Evolutionary conservation across 75 land plant genomes (phyloP), one percentile per base, ranked within the genome.

Genomic region (Azolla pinnata): DNA sequence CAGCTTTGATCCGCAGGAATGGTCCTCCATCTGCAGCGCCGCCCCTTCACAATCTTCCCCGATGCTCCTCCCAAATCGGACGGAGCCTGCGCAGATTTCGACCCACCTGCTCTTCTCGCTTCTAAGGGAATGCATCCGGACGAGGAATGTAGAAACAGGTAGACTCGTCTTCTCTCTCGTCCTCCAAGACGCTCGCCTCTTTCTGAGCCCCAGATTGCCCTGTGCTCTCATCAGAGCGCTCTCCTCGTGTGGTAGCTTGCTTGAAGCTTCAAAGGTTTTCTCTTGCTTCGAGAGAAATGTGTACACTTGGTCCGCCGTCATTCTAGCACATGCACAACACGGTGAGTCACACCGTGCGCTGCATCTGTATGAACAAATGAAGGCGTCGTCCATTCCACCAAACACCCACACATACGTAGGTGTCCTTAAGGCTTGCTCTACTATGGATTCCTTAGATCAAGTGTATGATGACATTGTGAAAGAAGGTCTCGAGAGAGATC

Each of bases 361-460:
- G 46, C 8, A 0, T 0, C 26, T 75, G 7, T 68, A 67, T 31
- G 20, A 30, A 20, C 33, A 59, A 24, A 69, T 60, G 63, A 20
- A 54, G 44, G 1, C 16, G 23, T 19, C 42, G 14, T 56, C 59
- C 24, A 55, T 64, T 44, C 35, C 25, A 28, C 67, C 74, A 0
- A 64, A 70, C 46, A 31, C 47, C 10, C 54, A 63, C 26, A 75
- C 68, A 4, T 54, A 55, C 25, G 58, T 61, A 14, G 49, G 53
- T 32, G 55, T 59, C 1, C 9, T 70, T 32, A 31, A 50, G 14
- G 47, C 29, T 27, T 61, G 63, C 31, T 23, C 47, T 12, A 48
- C 44, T 5, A 25, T 48, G 30, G 56, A 32, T 3, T 9, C 47
- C 8, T 29, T 74, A 1, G 57, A 50, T 23, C 32, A 44, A 48